A percentile compares a stretch with the other conserved stretches of the same genome.
phyloP scores from a whole-genome alignment of 768 basidiomycete species.

The Serendipita sp. region DNA sequence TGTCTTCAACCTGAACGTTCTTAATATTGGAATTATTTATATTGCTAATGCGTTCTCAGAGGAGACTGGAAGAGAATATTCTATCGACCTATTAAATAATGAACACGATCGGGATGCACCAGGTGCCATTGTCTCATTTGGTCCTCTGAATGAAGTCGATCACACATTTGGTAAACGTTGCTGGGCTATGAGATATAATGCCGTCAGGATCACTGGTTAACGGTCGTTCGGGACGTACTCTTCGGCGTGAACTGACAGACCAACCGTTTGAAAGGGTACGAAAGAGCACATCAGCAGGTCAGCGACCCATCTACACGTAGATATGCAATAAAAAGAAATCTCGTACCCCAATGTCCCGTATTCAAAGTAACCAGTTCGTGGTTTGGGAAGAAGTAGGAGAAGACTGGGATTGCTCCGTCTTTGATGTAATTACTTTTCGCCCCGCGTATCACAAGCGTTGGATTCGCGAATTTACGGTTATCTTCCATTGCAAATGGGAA shows the following conservation, averaged over 20 bases:
- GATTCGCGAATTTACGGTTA: slow-evolving; percentile 36
- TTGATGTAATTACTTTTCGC: slow-evolving; percentile 72
- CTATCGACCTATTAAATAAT: no score
- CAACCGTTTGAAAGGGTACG: background rate
- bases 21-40: no score
- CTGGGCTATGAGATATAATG: no score
- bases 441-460: slow-evolving; percentile 63
- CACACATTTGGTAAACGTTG: no score
- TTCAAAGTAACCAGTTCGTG: slow-evolving; percentile 48
- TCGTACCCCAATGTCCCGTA: slow-evolving; percentile 75
- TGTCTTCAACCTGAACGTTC: no score
- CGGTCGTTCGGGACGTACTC: slow-evolving; percentile 23
- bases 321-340: background rate
- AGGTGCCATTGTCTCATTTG: no score
- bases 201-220: no score
- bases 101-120: no score
- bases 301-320: background rate
- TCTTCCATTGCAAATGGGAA: slow-evolving; percentile 59
- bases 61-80: no score
- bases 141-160: no score
- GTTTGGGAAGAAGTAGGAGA: slow-evolving; percentile 57
- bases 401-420: slow-evolving; percentile 42
- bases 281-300: background rate
- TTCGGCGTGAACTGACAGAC: slow-evolving; percentile 58
- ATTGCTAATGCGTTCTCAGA: no score